These are phyloP conservation scores for Epichloe coenophiala DNA, from an alignment of 2,329 filamentous ascomycete species.

Conservation along the genomic window DNA sequence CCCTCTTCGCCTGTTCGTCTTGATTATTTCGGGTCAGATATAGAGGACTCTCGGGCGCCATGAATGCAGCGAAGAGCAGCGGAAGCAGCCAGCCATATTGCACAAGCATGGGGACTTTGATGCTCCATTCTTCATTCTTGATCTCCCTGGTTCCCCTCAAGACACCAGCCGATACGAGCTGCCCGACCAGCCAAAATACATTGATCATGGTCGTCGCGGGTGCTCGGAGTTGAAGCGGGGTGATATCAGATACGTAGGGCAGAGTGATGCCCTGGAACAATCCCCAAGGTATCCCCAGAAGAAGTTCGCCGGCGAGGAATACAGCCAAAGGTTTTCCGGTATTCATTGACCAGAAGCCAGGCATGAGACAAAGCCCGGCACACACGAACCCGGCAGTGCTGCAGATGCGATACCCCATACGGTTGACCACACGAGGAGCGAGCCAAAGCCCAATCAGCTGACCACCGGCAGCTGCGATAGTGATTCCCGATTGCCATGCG, in stretches of 20 bases:
- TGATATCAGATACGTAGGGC: slow-evolving; percentile 1
- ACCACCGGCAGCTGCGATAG: slow-evolving; percentile 6
- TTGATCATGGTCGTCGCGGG: not conserved
- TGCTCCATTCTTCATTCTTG: not conserved
- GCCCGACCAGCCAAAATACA: not conserved
- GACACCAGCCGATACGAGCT: not conserved
- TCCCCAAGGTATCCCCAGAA: not conserved
- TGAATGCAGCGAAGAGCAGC: not conserved
- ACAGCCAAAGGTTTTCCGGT: not conserved
- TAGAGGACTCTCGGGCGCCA: not conserved
- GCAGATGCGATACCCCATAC: slow-evolving; percentile 12
- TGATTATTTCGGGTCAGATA: not conserved
- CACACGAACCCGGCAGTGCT: slow-evolving; percentile 20
- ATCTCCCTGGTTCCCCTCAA: not conserved
- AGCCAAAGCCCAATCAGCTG: slow-evolving; percentile 8
- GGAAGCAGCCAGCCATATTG: not conserved
- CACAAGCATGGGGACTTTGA: not conserved
- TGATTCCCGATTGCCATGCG: slow-evolving; percentile 8
- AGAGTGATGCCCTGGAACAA: not conserved
- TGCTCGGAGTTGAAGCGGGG: not conserved
- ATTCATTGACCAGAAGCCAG: not conserved
- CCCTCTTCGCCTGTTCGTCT: not conserved
- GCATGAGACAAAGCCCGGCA: slow-evolving; percentile 20
- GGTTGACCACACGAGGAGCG: slow-evolving; percentile 6
- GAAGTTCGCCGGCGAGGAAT: not conserved